A percentile compares a stretch with the other conserved stretches of the same genome.
These are phyloP conservation scores for Neonectria punicea DNA, from an alignment of 2,329 filamentous ascomycete species.

Conservation along the genomic window DNA sequence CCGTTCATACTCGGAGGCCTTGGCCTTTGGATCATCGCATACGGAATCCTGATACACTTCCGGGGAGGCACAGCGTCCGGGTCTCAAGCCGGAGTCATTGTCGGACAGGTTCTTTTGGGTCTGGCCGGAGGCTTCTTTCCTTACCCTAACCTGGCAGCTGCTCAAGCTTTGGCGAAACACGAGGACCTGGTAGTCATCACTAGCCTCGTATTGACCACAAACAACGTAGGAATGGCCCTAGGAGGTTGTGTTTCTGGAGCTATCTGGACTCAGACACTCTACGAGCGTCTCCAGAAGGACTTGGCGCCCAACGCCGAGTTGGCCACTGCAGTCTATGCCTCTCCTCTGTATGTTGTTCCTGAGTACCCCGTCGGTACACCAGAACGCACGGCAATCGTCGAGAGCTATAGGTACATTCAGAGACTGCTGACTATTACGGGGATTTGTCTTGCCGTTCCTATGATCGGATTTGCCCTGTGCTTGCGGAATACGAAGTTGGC, in stretches of 20 bases:
- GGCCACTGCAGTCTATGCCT: slow-evolving; percentile 49
- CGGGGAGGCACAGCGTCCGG: slow-evolving; percentile 57
- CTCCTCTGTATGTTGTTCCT: slow-evolving; percentile 47
- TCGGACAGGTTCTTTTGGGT: slow-evolving; percentile 65
- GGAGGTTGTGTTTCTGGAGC: slow-evolving; percentile 53
- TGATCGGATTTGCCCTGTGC: slow-evolving; percentile 55
- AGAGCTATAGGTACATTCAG: slow-evolving; percentile 57
- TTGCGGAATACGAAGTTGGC: slow-evolving; percentile 48
- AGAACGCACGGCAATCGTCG: slow-evolving; percentile 55
- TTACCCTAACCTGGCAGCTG: slow-evolving; percentile 52
- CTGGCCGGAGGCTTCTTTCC: slow-evolving; percentile 67
- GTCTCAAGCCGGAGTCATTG: slow-evolving; percentile 63
- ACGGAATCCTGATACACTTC: slow-evolving; percentile 65
- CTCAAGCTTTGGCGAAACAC: slow-evolving; percentile 50
- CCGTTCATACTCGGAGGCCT: slow-evolving; percentile 67
- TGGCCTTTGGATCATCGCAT: slow-evolving; percentile 64
- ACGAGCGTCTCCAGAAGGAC: slow-evolving; percentile 44
- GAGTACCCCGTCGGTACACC: slow-evolving; percentile 55
- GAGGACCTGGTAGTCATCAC: slow-evolving; percentile 53
- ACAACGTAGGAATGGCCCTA: slow-evolving; percentile 53
- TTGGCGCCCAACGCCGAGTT: slow-evolving; percentile 48
- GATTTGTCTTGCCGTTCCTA: slow-evolving; percentile 57
- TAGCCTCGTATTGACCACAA: slow-evolving; percentile 51
- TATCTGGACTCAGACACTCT: slow-evolving; percentile 55
- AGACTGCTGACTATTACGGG: slow-evolving; percentile 56